These are phyloP conservation scores for Leccinum barrowsii DNA, from an alignment of 768 basidiomycete genomes.

Conservation along the genomic window DNA sequence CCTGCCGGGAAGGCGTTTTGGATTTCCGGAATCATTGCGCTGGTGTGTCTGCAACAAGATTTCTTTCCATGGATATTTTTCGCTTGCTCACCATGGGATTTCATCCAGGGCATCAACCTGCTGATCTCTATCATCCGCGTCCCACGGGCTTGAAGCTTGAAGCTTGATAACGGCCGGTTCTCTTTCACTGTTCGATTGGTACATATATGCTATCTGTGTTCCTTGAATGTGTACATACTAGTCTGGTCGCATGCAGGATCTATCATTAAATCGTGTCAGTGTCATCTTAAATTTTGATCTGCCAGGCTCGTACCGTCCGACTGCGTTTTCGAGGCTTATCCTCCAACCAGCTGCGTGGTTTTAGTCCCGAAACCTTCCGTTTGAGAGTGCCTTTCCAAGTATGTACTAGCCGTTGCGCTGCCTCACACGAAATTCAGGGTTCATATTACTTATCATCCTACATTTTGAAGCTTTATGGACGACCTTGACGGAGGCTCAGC, in stretches of 20 bases:
- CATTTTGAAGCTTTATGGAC: not conserved
- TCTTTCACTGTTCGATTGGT: not conserved
- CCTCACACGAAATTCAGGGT: not conserved
- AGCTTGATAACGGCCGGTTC: not conserved
- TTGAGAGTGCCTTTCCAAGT: not conserved
- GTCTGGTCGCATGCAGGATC: not conserved
- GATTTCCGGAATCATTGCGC: constrained; percentile 42
- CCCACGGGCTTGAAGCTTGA: constrained; percentile 1
- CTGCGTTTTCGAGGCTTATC: not conserved
- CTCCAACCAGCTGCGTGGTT: not conserved
- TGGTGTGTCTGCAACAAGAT: constrained; percentile 20
- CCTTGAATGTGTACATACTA: not conserved
- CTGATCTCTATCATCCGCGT: constrained; percentile 10
- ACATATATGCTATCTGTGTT: not conserved
- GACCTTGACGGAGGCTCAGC: not conserved
- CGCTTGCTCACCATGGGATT: not conserved
- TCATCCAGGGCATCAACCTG: constrained; percentile 4
- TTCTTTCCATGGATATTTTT: not conserved
- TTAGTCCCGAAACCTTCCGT: not conserved
- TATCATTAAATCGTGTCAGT: not conserved
- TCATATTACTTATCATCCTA: not conserved
- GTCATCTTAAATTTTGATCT: not conserved
- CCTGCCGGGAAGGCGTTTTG: constrained; percentile 43
- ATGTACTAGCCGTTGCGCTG: not conserved
- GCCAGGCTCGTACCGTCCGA: not conserved